Conservation (phyloP, 2,329 filamentous ascomycete species). For the Peltaster fructicola region DNA sequence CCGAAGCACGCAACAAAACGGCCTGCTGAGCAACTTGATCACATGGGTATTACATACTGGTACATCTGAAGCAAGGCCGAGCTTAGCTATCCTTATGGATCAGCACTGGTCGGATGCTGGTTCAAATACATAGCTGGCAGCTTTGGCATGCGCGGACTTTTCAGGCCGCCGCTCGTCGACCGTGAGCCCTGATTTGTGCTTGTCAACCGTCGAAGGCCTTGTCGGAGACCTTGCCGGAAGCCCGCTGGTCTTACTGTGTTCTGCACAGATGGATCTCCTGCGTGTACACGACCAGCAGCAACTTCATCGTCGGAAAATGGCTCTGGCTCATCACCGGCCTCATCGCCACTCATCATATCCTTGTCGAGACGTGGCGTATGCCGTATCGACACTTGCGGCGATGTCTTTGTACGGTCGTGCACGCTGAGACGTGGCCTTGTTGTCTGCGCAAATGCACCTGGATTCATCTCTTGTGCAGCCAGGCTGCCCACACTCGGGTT, state of each 20-base stretch:
- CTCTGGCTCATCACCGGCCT: slow-evolving; percentile 41
- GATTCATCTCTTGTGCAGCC: slow-evolving; percentile 32
- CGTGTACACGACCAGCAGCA: slow-evolving; percentile 29
- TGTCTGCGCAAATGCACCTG: slow-evolving; percentile 37
- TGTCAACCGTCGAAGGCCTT: slow-evolving; percentile 42
- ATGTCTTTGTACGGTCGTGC: slow-evolving; percentile 71
- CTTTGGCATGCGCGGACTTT: too few species aligned
- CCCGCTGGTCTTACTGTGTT: slow-evolving; percentile 23
- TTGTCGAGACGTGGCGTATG: slow-evolving; percentile 30
- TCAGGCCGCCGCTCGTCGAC: too few species aligned
- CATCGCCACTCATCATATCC: slow-evolving; percentile 59
- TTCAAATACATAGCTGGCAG: too few species aligned
- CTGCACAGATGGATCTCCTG: slow-evolving; percentile 8
- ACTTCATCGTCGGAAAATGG: slow-evolving; percentile 61
- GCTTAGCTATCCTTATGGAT: too few species aligned
- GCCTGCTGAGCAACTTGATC: too few species aligned
- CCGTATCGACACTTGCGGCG: slow-evolving; percentile 41
- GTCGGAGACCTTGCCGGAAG: slow-evolving; percentile 28
- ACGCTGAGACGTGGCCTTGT: slow-evolving; percentile 44
- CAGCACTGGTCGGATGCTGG: too few species aligned
- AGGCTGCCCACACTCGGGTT: slow-evolving; percentile 60
- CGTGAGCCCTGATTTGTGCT: too few species aligned
- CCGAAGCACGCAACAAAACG: slow-evolving; percentile 1
- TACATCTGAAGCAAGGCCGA: too few species aligned
- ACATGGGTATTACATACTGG: too few species aligned